Base-by-base conservation (phyloP, 176 grass and related monocot species). In the Oryza glaberrima region DNA sequence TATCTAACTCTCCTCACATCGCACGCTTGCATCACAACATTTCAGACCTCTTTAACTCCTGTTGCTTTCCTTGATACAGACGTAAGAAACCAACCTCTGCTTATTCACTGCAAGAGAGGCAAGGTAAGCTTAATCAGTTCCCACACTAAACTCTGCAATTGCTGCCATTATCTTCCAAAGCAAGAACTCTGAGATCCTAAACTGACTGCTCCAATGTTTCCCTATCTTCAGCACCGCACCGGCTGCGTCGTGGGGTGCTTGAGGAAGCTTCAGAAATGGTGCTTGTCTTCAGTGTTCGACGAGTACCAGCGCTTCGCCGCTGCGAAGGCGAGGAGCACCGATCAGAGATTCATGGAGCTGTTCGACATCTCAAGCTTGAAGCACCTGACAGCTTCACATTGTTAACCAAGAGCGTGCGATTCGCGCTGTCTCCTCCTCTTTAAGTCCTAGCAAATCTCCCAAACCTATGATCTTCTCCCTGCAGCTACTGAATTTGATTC, bases 81-180 rank as follows among this genome's bases (percentile, higher is more conserved):
- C 68, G 78, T 65, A 66, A 84, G 19, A 89, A 96, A 93, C 68
- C 91, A 96, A 38, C 94, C 94, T 3, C 26, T 96, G 65, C 94
- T 96, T 65, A 93, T 96, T 69, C 94, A 96, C 64, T 96, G 94
- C 79, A 92, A 91, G 71, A 89, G 94, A 82, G 94, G 94, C 69
- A 93, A 96, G 86, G 94, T 93, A 76, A 52, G 70, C 17, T 52
- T 49, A 34, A 1, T 63, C 20, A 63, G 58, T 20, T 65, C 7
- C 7, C 1, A 17, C 26, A 79, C 73, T 28, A 16, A 14, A 83
- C 22, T 67, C 66, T 35, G 23, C 9, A 28, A 5, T 23, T 56
- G 11, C 3, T 1, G 11, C 1, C 1, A 22, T 56, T 56, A 61
- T 78, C 12, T 65, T 43, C 23, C 15, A 73, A 22, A 11, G 26